Evolutionary conservation across 164 flowering plant species (phyloP).

Genomic region (Hamamelis virginiana): DNA sequence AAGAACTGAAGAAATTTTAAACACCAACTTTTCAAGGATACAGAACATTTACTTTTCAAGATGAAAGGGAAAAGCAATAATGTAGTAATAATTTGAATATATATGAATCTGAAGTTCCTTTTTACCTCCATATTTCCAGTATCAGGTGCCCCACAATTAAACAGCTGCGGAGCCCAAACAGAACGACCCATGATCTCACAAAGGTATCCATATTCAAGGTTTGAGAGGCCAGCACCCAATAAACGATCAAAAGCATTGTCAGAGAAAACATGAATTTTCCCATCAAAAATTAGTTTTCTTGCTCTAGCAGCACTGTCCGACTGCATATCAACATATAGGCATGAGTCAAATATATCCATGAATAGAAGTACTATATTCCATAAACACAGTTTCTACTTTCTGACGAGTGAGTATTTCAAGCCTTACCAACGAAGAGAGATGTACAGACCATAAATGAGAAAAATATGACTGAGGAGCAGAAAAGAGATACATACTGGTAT

Average conservation of each 20-base stretch:
- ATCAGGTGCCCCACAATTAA: conserved; percentile 96
- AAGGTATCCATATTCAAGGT: conserved; percentile 95
- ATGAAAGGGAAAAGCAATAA: background rate
- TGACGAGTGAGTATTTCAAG: background rate
- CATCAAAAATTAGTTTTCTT: conserved; percentile 53
- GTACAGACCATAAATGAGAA: background rate
- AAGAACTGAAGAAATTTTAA: background rate
- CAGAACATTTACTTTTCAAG: background rate
- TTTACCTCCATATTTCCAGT: conserved; percentile 99
- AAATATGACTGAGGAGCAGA: conserved; percentile 5
- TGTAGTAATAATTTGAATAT: too few species aligned
- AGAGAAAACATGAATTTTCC: conserved; percentile 15
- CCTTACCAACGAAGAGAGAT: background rate
- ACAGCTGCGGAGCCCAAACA: conserved; percentile 93
- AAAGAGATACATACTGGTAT: conserved; percentile 67
- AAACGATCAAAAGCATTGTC: conserved; percentile 31
- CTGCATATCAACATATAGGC: conserved; percentile 39
- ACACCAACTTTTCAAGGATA: background rate
- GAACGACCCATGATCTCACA: conserved; percentile 99
- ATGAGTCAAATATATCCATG: background rate
- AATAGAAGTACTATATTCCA: background rate
- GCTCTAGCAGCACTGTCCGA: conserved; percentile 88
- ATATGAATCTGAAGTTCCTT: background rate
- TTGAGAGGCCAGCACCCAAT: conserved; percentile 89
- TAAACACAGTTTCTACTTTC: background rate